phyloP scores from a whole-genome alignment of 306 rosid species.

The Rosa persica region DNA sequence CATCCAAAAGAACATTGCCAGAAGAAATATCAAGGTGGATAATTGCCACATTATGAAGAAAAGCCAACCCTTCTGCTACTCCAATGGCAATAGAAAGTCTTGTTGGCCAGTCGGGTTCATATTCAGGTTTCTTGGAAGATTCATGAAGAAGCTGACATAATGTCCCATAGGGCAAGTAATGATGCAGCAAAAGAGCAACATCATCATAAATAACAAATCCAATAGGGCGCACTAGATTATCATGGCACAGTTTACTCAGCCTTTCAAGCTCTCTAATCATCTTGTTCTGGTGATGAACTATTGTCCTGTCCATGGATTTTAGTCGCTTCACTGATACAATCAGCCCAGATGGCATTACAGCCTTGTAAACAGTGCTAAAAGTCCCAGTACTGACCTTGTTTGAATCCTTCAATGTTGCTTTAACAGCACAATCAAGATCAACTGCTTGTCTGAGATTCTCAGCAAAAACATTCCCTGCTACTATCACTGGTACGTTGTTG shows the following conservation, averaged over 20 bases:
- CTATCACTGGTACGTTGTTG: constrained; percentile 53
- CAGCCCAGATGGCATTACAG: constrained; percentile 93
- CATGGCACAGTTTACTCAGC: constrained; percentile 84
- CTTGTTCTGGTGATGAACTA: constrained; percentile 91
- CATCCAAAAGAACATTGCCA: constrained; percentile 79
- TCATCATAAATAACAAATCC: constrained; percentile 96
- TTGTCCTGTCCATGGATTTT: constrained; percentile 92
- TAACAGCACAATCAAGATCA: constrained; percentile 87
- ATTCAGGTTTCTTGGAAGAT: constrained; percentile 62
- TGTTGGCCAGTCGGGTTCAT: constrained; percentile 90
- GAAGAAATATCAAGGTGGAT: constrained; percentile 97
- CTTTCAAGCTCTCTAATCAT: constrained; percentile 98
- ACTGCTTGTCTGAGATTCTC: constrained; percentile 88
- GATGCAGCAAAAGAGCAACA: constrained; percentile 90
- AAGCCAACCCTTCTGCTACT: constrained; percentile 92
- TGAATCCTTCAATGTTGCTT: constrained; percentile 81
- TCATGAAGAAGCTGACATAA: constrained; percentile 90
- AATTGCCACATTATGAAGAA: constrained; percentile 89
- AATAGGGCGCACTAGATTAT: constrained; percentile 77
- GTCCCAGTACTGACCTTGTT: constrained; percentile 88
- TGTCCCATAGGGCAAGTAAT: constrained; percentile 80
- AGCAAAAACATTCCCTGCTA: constrained; percentile 78
- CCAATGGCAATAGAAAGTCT: constrained; percentile 88
- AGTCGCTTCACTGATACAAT: constrained; percentile 81
- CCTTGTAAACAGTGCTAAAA: constrained; percentile 92